phyloP scores from a whole-genome alignment of 441 rosid genomes.

The Gossypium laxum region DNA sequence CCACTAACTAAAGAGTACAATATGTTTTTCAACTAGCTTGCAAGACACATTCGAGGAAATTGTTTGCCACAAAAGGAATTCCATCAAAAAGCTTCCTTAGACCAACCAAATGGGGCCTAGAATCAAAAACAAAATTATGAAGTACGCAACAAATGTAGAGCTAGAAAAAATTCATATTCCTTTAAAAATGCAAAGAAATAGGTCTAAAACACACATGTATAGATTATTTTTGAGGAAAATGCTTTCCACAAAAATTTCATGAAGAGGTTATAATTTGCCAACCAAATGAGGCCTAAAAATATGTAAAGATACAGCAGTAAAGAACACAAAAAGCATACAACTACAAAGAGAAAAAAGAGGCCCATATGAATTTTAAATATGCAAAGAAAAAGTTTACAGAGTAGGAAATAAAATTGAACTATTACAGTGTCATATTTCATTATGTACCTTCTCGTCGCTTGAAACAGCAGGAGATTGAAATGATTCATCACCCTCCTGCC shows the following conservation, averaged over 20 bases:
- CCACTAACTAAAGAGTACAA: neutral
- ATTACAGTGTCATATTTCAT: neutral
- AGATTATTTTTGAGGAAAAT: neutral
- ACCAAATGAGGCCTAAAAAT: neutral
- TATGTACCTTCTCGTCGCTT: slow-evolving; percentile 60
- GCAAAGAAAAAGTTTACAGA: neutral
- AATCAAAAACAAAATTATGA: neutral
- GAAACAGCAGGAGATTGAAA: slow-evolving; percentile 72
- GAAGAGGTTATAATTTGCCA: neutral
- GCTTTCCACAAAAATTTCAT: neutral
- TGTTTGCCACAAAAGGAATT: neutral
- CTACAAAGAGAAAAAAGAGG: neutral
- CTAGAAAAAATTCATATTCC: neutral
- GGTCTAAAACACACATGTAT: neutral
- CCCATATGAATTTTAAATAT: neutral
- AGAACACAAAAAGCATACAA: neutral
- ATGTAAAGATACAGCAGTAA: neutral
- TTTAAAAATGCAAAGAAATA: neutral
- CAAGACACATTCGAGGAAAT: neutral
- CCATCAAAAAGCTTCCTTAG: neutral
- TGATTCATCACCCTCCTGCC: slow-evolving; percentile 76
- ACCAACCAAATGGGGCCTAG: neutral
- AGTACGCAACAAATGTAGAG: neutral
- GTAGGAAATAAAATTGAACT: neutral
- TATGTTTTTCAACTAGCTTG: neutral